Percentiles rank a stretch among this genome's conserved stretches.
phyloP scores from a whole-genome alignment of 2,329 filamentous ascomycete species.

The Xylaria sp. region DNA sequence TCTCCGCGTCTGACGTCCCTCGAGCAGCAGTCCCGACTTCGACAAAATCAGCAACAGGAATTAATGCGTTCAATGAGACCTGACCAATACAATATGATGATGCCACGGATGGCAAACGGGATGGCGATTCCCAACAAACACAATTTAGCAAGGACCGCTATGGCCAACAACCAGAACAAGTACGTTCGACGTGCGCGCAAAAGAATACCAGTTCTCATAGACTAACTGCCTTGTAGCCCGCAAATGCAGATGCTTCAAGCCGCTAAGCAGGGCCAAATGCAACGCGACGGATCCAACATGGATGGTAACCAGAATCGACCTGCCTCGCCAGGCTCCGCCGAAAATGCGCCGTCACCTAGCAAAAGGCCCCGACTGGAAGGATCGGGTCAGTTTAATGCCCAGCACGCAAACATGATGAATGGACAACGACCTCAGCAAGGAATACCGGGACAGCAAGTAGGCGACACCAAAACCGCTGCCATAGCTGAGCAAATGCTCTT shows the following conservation, averaged over 20 bases:
- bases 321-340: slow-evolving; percentile 82
- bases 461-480: slow-evolving; percentile 57
- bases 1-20: slow-evolving; percentile 43
- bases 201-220: neutral
- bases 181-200: slow-evolving; percentile 55
- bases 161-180: slow-evolving; percentile 82
- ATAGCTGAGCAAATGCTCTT: slow-evolving; percentile 70
- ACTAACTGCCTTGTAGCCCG: slow-evolving; percentile 59
- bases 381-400: slow-evolving; percentile 76
- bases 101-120: slow-evolving; percentile 72
- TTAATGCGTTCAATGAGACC: slow-evolving; percentile 79
- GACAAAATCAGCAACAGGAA: slow-evolving; percentile 81
- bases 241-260: slow-evolving; percentile 76
- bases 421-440: slow-evolving; percentile 74
- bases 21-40: slow-evolving; percentile 75
- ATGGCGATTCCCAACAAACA: slow-evolving; percentile 68
- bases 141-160: slow-evolving; percentile 77
- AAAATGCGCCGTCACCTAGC: slow-evolving; percentile 91
- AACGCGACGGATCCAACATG: slow-evolving; percentile 86
- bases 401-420: slow-evolving; percentile 77
- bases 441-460: slow-evolving; percentile 77
- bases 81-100: slow-evolving; percentile 71
- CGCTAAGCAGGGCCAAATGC: slow-evolving; percentile 83
- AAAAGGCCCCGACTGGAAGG: slow-evolving; percentile 88
- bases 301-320: slow-evolving; percentile 84